phyloP scores from a whole-genome alignment of 2,329 filamentous ascomycete species.

The Fusarium tupiense region DNA sequence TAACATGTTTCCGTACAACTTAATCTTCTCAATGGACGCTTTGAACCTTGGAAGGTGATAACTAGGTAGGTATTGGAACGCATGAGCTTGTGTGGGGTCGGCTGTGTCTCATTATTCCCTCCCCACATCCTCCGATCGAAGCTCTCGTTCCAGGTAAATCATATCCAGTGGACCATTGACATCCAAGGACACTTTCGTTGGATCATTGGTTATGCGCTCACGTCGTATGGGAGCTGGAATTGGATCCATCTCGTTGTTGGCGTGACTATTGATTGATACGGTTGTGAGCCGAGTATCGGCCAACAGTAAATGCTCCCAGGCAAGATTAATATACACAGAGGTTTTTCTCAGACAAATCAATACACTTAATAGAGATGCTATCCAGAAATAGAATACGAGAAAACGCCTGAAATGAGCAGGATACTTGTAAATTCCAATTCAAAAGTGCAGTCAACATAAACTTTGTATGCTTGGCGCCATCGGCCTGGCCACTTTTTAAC shows the following conservation, averaged over 20 bases:
- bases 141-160: conserved; percentile 21
- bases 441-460: conserved; percentile 12
- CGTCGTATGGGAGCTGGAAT: neutral
- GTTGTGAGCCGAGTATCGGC: neutral
- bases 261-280: neutral
- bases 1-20: conserved; percentile 10
- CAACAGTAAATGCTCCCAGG: neutral
- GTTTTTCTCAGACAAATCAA: neutral
- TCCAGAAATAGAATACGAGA: neutral
- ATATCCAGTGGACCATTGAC: conserved; percentile 6
- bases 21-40: conserved; percentile 11
- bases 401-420: neutral
- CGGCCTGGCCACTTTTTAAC: conserved; percentile 30
- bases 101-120: conserved; percentile 26
- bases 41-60: conserved; percentile 6
- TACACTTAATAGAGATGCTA: neutral
- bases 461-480: conserved; percentile 25
- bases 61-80: neutral
- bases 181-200: conserved; percentile 13
- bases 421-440: neutral
- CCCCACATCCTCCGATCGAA: conserved; percentile 28
- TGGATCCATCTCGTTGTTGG: neutral
- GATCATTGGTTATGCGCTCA: neutral
- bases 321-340: neutral
- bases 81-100: conserved; percentile 35